Percentiles rank a stretch among this genome's conserved stretches.
Conservation (phyloP, 768 basidiomycete genomes). For the Boletus pseudo-olivaceus region DNA sequence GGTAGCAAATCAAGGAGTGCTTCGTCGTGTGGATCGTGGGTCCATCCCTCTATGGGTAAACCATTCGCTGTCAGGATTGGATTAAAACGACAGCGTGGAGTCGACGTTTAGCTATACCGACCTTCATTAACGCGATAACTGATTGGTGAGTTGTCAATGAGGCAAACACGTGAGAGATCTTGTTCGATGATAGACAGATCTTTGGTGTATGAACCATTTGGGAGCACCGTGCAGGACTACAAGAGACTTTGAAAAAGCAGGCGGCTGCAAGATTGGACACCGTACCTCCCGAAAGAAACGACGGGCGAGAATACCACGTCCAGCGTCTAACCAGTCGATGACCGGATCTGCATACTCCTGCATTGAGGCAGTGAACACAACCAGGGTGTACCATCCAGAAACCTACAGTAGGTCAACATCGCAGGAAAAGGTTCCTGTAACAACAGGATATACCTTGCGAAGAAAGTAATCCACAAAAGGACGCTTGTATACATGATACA, state of each 20-base stretch:
- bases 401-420: slow-evolving; percentile 53
- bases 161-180: slow-evolving; percentile 89
- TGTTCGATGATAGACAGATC: slow-evolving; percentile 83
- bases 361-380: slow-evolving; percentile 99
- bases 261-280: slow-evolving; percentile 11
- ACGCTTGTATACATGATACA: slow-evolving; percentile 98
- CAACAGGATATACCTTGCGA: slow-evolving; percentile 59
- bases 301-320: slow-evolving; percentile 83
- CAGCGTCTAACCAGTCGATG: slow-evolving; percentile 98
- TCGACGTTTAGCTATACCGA: slow-evolving; percentile 34
- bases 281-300: slow-evolving; percentile 90
- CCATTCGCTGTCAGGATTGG: slow-evolving; percentile 70
- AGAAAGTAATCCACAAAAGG: slow-evolving; percentile 96
- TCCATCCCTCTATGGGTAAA: slow-evolving; percentile 99
- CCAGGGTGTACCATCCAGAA: slow-evolving; percentile 96
- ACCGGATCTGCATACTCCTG: slow-evolving; percentile 99
- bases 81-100: slow-evolving; percentile 1
- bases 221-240: slow-evolving; percentile 88
- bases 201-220: slow-evolving; percentile 94
- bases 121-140: slow-evolving; percentile 93
- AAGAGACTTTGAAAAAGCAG: not conserved
- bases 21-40: slow-evolving; percentile 94
- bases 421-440: not conserved
- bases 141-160: slow-evolving; percentile 94
- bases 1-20: slow-evolving; percentile 94